Percentiles rank a stretch among this genome's conserved stretches.
Conservation (phyloP, 306 rosid genomes). For the Cercis canadensis region DNA sequence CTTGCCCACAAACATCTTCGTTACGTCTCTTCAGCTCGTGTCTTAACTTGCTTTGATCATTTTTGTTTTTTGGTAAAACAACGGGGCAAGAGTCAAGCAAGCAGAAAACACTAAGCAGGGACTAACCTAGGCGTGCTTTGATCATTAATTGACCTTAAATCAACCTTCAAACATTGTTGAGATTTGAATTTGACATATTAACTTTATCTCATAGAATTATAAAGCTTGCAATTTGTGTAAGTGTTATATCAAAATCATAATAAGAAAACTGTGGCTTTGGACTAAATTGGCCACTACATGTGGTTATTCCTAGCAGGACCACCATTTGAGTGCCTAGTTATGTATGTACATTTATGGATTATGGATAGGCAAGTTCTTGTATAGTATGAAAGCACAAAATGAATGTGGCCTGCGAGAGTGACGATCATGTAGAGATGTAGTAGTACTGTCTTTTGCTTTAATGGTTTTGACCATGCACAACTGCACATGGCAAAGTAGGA, state of each 20-base stretch:
- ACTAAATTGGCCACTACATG: constrained; percentile 9
- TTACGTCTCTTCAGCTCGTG: too few relatives aligned
- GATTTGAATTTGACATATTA: neutral
- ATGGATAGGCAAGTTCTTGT: neutral
- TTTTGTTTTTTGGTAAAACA: too few relatives aligned
- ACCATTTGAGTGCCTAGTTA: constrained; percentile 22
- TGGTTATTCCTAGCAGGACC: constrained; percentile 32
- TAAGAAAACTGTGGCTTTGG: constrained; percentile 19
- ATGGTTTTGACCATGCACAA: constrained; percentile 25
- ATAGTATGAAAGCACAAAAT: constrained; percentile 4
- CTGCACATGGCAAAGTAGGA: constrained; percentile 34
- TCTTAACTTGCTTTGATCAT: too few relatives aligned
- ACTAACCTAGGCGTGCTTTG: too few relatives aligned
- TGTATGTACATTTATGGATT: constrained; percentile 2
- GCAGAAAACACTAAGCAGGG: too few relatives aligned
- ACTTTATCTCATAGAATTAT: neutral
- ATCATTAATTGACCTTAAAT: too few relatives aligned
- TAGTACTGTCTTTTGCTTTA: neutral
- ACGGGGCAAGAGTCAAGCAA: too few relatives aligned
- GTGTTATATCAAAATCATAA: constrained; percentile 26
- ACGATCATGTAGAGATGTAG: neutral
- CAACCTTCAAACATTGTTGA: too few relatives aligned
- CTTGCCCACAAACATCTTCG: too few relatives aligned
- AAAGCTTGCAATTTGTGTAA: neutral
- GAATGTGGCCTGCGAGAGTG: too few relatives aligned